These are phyloP conservation scores for Fraxinus xanthoxyloides DNA, from an alignment of 305 asterid species.

Conservation along the genomic window DNA sequence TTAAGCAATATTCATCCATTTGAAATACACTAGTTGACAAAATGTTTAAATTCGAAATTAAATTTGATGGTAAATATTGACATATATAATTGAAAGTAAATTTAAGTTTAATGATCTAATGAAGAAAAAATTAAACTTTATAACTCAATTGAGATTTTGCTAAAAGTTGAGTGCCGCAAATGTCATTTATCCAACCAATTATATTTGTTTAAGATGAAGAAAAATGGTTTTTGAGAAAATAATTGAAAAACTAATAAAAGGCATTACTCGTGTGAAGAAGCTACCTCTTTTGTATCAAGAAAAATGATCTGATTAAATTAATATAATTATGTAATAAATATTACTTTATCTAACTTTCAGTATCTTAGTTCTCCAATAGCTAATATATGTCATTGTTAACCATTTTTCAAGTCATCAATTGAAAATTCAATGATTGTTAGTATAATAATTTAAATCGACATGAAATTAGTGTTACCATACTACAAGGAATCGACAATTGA, in stretches of 20 bases:
- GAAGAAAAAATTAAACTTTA: no score
- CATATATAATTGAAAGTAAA: not conserved
- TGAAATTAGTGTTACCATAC: not conserved
- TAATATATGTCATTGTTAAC: not conserved
- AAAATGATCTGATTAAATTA: not conserved
- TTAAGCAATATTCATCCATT: not conserved
- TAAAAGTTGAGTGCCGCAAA: not conserved
- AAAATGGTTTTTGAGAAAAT: not conserved
- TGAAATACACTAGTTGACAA: not conserved
- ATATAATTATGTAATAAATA: not conserved
- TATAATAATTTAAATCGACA: not conserved
- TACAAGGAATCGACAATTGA: not conserved
- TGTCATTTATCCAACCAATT: not conserved
- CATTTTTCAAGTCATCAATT: not conserved
- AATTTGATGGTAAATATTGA: not conserved
- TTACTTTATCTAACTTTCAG: no score
- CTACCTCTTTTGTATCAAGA: not conserved
- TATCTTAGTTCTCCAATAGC: not conserved
- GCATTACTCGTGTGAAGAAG: not conserved
- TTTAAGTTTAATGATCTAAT: not conserved
- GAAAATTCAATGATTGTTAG: not conserved
- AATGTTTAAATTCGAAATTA: no score
- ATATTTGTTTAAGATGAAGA: not conserved
- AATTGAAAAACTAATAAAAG: not conserved
- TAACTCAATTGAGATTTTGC: not conserved